Percentiles rank a stretch among this genome's conserved stretches.
phyloP scores from a whole-genome alignment of 78 protist species.

The Ministeria vibrans region DNA sequence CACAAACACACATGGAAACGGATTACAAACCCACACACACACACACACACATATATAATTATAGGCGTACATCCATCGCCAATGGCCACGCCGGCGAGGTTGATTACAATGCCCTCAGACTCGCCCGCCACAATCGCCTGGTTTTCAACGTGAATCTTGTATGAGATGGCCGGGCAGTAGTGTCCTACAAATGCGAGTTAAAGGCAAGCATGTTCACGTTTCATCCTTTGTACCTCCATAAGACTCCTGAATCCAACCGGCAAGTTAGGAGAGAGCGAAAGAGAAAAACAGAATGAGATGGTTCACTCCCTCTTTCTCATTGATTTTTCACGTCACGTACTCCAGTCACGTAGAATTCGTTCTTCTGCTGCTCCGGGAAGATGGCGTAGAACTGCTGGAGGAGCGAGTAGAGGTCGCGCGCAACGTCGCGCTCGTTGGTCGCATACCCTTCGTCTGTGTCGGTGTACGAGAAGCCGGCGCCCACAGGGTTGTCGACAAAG shows the following conservation, averaged over 20 bases:
- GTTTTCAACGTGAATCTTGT: neutral
- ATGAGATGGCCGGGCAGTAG: neutral
- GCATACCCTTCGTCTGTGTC: slow-evolving; percentile 3
- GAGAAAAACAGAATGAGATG: neutral
- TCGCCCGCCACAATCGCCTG: neutral
- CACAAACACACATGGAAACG: too few relatives aligned
- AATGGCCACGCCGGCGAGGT: neutral
- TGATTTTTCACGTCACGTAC: too few relatives aligned
- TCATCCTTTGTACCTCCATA: neutral
- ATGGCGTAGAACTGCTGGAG: slow-evolving; percentile 27
- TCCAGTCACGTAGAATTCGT: slow-evolving; percentile 47
- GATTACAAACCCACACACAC: neutral
- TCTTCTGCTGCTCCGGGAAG: slow-evolving; percentile 29
- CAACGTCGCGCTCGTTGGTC: slow-evolving; percentile 1
- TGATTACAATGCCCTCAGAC: too few relatives aligned
- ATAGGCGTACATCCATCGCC: neutral
- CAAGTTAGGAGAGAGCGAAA: neutral
- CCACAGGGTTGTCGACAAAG: slow-evolving; percentile 55
- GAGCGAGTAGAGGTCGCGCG: slow-evolving; percentile 7
- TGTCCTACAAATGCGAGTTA: neutral
- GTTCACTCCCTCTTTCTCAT: too few relatives aligned
- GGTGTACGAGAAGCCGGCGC: slow-evolving; percentile 39
- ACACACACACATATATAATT: neutral
- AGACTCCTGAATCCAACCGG: neutral
- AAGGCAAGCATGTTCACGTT: neutral